Conservation (phyloP, 202 grass and related monocot genomes). For the Musa balbisiana region DNA sequence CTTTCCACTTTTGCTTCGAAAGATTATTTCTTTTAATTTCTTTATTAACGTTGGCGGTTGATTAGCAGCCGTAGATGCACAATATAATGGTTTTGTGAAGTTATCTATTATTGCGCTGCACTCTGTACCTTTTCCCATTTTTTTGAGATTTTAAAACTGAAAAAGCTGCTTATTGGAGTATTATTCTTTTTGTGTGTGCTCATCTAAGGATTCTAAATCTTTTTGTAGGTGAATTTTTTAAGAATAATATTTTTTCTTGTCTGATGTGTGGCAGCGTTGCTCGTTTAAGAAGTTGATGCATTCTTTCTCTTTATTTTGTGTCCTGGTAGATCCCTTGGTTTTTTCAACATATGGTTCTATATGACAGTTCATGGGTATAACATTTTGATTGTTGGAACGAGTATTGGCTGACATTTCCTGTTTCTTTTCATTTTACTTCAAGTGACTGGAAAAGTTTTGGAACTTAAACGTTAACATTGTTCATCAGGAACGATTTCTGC, state of each 20-base stretch:
- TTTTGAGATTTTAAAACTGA: not conserved
- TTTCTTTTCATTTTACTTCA: not conserved
- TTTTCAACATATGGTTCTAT: not conserved
- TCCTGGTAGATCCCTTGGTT: not conserved
- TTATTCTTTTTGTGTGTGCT: not conserved
- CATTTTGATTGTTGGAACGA: no score
- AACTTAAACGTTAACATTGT: no score
- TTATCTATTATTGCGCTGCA: not conserved
- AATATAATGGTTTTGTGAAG: not conserved
- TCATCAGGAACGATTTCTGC: not conserved
- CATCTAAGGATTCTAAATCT: not conserved
- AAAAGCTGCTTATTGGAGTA: no score
- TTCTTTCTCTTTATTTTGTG: not conserved
- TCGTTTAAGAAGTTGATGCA: not conserved
- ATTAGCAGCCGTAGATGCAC: not conserved
- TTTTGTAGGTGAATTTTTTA: not conserved
- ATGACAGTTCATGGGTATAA: not conserved
- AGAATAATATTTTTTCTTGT: no score
- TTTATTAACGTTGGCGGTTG: not conserved
- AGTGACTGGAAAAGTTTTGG: no score
- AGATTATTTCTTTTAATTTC: not conserved
- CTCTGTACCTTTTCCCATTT: not conserved
- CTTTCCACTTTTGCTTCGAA: not conserved
- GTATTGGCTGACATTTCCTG: not conserved
- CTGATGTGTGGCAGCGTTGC: not conserved